A percentile compares a stretch with the other conserved stretches of the same genome.
Evolutionary conservation across 1,284 basidiomycete genomes (phyloP).

Genomic region (Tremellales sp.): DNA sequence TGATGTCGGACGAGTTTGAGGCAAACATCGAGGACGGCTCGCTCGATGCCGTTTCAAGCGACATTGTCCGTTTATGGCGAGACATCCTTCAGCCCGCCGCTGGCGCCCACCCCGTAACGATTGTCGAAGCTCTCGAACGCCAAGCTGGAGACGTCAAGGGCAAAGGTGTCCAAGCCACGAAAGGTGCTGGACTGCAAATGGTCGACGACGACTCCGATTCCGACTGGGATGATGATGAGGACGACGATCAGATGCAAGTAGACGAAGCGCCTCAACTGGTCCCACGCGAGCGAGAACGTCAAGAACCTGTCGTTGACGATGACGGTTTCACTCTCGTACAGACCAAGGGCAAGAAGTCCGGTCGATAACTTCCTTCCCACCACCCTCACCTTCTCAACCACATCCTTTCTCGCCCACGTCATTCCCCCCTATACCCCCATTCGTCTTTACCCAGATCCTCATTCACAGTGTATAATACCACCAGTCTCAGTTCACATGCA

Average conservation of each 20-base stretch:
- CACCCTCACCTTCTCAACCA: neutral
- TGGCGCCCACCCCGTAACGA: constrained; percentile 52
- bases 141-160: constrained; percentile 54
- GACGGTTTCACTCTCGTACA: constrained; percentile 82
- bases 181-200: constrained; percentile 35
- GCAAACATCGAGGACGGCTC: constrained; percentile 74
- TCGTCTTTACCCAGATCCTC: no score
- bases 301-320: constrained; percentile 72
- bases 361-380: no score
- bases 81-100: constrained; percentile 44
- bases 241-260: constrained; percentile 54
- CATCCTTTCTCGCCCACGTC: no score
- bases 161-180: constrained; percentile 24
- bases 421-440: neutral
- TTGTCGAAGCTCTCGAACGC: constrained; percentile 60
- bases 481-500: no score
- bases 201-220: constrained; percentile 52
- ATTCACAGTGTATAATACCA: no score
- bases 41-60: constrained; percentile 63
- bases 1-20: constrained; percentile 82
- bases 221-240: constrained; percentile 52
- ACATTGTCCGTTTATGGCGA: constrained; percentile 67
- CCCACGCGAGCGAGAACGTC: constrained; percentile 42
- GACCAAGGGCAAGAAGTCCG: constrained; percentile 49
- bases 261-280: constrained; percentile 58